A percentile compares a stretch with the other conserved stretches of the same genome.
phyloP scores from a whole-genome alignment of 345 rosid genomes.

The Murraya koenigii region DNA sequence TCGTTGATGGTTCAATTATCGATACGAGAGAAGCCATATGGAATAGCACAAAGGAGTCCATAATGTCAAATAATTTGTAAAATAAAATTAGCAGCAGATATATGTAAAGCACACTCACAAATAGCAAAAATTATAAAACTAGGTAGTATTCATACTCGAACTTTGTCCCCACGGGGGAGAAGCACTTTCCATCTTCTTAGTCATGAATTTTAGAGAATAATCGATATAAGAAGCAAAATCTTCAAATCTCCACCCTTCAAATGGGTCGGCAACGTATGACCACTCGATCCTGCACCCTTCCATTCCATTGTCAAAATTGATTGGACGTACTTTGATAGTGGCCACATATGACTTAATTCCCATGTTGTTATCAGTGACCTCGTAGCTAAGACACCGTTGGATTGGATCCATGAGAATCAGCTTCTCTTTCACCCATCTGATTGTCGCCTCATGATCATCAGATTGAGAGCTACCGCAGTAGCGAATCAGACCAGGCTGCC shows the following conservation, averaged over 20 bases:
- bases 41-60: not conserved
- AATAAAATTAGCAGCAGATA: too few species aligned
- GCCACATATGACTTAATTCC: slow-evolving; percentile 52
- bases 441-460: not conserved
- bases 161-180: not conserved
- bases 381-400: slow-evolving; percentile 50
- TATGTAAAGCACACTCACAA: not conserved
- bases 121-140: not conserved
- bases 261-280: slow-evolving; percentile 61
- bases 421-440: slow-evolving; percentile 55
- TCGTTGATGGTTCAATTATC: too few species aligned
- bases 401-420: slow-evolving; percentile 42
- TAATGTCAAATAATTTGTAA: not conserved
- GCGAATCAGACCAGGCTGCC: slow-evolving; percentile 55
- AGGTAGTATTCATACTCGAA: not conserved
- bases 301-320: slow-evolving; percentile 17
- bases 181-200: slow-evolving; percentile 39
- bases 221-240: slow-evolving; percentile 35
- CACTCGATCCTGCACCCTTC: slow-evolving; percentile 54
- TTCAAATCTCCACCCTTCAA: slow-evolving; percentile 49
- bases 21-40: not conserved
- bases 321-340: slow-evolving; percentile 34
- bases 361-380: slow-evolving; percentile 49
- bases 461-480: slow-evolving; percentile 33
- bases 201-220: slow-evolving; percentile 40